Base-by-base conservation (phyloP, 768 basidiomycete genomes). In the Coprinopsis strossmayeri region DNA sequence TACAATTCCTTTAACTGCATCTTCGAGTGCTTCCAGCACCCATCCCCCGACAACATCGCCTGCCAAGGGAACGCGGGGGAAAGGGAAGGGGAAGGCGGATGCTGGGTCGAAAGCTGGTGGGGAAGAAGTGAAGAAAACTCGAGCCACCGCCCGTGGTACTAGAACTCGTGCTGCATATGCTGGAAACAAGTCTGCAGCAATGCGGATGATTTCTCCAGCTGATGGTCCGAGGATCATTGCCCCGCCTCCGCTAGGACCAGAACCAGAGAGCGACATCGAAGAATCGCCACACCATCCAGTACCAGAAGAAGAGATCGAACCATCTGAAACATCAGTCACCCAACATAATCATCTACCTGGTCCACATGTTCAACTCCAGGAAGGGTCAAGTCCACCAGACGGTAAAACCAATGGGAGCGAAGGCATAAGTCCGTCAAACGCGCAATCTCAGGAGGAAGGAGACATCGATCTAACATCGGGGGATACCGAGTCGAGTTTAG, bases 191-290 rank as follows among this genome's bases (percentile, higher is more conserved):
- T 10, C 34, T 3, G 7, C 34, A 25, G 12, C 26, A 20, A 17
- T n/a, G 9, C 15, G 9, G 2, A 9, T 30, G 18, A 23, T 32
- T 13, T 3, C 35, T 35, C 15, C 25, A 11, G 13, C 34, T 11
- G 21, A 17, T 38, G 34, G 18, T 5, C 46, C 46, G 26, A 48
- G 47, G 47, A 48, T 48, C 37, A 48, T 48, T 28, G 47, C 23
- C 11, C 39, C 46, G 17, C 46, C 47, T 13, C 39, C 25, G n/a
- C n/a, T n/a, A n/a, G n/a, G n/a, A n/a, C n/a, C n/a, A n/a, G n/a
- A n/a, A 37, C 27, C 27, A 34, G 30, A n/a, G 21, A 25, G 20
- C 34, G 34, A 38, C 18, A 18, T 15, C 28, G 18, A 12, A 12
- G n/a, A 46, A 13, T 46, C 18, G 13, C 23, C 41, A 41, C 20